Percentiles rank a stretch among this genome's conserved stretches.
Evolutionary conservation across 2,329 filamentous ascomycete genomes (phyloP).

Genomic region (Taxawa tesnikishii): DNA sequence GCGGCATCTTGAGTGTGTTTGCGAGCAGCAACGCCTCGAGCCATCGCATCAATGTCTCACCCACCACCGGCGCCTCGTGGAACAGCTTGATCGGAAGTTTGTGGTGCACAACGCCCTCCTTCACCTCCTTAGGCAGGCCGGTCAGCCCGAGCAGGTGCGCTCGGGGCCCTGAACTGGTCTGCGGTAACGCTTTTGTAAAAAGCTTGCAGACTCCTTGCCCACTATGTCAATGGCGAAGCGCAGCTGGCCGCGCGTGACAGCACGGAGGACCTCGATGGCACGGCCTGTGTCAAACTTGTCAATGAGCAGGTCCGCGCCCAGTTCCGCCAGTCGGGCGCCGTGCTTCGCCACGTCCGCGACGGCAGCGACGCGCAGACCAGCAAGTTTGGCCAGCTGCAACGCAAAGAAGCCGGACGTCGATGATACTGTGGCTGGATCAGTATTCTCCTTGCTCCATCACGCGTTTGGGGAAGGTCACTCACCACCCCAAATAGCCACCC

Average conservation of each 20-base stretch:
- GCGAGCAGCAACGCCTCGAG: conserved; percentile 51
- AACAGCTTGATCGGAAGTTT: conserved; percentile 66
- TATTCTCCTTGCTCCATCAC: too few species aligned
- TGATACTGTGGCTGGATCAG: too few species aligned
- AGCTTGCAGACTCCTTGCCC: conserved; percentile 49
- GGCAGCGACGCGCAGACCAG: conserved; percentile 51
- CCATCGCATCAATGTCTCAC: conserved; percentile 52
- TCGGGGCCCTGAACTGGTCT: conserved; percentile 11
- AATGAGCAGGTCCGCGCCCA: conserved; percentile 50
- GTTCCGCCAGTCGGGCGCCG: conserved; percentile 42
- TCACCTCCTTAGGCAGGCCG: conserved; percentile 49
- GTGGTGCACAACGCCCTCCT: conserved; percentile 42
- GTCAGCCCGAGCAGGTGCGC: conserved; percentile 55
- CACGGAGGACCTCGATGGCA: conserved; percentile 52
- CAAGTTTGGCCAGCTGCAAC: conserved; percentile 52
- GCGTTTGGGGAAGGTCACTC: too few species aligned
- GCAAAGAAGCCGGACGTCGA: conserved; percentile 7
- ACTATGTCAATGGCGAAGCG: conserved; percentile 59
- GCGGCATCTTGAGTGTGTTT: conserved; percentile 44
- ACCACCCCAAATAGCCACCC: conserved; percentile 66
- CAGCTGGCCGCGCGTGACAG: conserved; percentile 43
- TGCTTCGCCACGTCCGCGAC: conserved; percentile 57
- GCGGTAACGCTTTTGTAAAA: conserved; percentile 42
- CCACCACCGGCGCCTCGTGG: conserved; percentile 53
- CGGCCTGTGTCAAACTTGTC: conserved; percentile 54